phyloP scores from a whole-genome alignment of 345 rosid species.

The Brassica incana region DNA sequence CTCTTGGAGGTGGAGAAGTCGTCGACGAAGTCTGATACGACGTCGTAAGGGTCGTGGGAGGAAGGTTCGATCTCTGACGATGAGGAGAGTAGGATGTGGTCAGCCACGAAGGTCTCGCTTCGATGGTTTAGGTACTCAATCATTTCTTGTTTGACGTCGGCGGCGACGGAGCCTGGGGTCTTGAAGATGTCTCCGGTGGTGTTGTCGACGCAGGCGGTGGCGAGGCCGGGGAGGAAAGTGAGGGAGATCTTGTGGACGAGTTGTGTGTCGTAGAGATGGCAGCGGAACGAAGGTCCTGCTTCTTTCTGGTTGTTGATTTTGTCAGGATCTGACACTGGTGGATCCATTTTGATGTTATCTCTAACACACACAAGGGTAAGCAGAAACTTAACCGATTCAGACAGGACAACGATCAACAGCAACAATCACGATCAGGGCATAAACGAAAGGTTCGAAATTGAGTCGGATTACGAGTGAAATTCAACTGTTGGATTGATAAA shows the following conservation, averaged over 20 bases:
- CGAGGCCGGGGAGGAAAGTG: slow-evolving; percentile 69
- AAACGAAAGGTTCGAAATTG: background rate
- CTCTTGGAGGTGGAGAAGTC: slow-evolving; percentile 72
- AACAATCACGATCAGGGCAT: background rate
- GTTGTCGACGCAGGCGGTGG: slow-evolving; percentile 81
- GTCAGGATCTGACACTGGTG: slow-evolving; percentile 47
- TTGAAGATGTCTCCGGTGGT: slow-evolving; percentile 80
- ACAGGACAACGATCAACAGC: no score
- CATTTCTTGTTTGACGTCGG: slow-evolving; percentile 71
- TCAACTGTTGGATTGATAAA: slow-evolving; percentile 30
- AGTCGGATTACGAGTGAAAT: slow-evolving; percentile 2
- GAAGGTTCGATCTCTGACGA: slow-evolving; percentile 44
- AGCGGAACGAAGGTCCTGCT: slow-evolving; percentile 51
- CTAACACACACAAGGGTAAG: no score
- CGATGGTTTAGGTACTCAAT: slow-evolving; percentile 58
- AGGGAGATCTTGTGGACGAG: slow-evolving; percentile 64
- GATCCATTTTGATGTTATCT: slow-evolving; percentile 41
- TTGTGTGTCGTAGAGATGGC: slow-evolving; percentile 65
- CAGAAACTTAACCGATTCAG: no score
- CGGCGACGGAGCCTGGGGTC: slow-evolving; percentile 75
- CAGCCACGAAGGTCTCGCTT: slow-evolving; percentile 79
- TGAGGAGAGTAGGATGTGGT: slow-evolving; percentile 52
- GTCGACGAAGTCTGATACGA: slow-evolving; percentile 62
- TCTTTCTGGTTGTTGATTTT: slow-evolving; percentile 61
- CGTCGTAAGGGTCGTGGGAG: slow-evolving; percentile 72